Evolutionary conservation across 1,284 basidiomycete species (phyloP).

Genomic region (Tylopilus sp.): DNA sequence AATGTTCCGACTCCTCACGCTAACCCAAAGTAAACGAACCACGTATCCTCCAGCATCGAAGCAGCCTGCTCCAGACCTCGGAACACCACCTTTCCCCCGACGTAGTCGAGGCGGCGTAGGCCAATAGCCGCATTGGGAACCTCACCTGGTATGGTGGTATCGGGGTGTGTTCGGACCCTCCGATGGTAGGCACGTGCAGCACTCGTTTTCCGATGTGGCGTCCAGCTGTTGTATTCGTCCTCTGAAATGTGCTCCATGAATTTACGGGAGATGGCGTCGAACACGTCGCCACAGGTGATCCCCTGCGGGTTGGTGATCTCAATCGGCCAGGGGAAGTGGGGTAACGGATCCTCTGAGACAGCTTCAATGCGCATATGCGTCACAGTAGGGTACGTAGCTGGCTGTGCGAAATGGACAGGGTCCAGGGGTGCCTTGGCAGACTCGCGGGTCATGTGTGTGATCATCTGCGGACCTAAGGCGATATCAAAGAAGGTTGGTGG

Average conservation of each 20-base stretch:
- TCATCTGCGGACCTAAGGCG: not conserved
- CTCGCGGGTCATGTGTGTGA: not conserved
- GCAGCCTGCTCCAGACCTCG: constrained; percentile 62
- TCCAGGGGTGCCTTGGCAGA: not conserved
- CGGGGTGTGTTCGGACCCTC: constrained; percentile 35
- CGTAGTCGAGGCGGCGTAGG: constrained; percentile 61
- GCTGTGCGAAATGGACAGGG: not conserved
- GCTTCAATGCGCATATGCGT: not conserved
- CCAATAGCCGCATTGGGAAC: constrained; percentile 42
- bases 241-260: constrained; percentile 55
- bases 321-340: constrained; percentile 64
- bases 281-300: constrained; percentile 63
- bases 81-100: constrained; percentile 62
- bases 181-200: constrained; percentile 48
- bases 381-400: not conserved
- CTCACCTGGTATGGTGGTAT: constrained; percentile 3
- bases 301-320: constrained; percentile 57
- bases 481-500: not conserved
- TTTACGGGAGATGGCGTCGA: constrained; percentile 56
- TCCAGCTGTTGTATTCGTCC: constrained; percentile 56
- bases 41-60: constrained; percentile 56
- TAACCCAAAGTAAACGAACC: constrained; percentile 54
- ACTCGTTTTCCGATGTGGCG: constrained; percentile 42
- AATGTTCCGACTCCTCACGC: not conserved
- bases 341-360: constrained; percentile 35